phyloP scores from a whole-genome alignment of 2,329 filamentous ascomycete species.

The Calonectria pseudoturangicola region DNA sequence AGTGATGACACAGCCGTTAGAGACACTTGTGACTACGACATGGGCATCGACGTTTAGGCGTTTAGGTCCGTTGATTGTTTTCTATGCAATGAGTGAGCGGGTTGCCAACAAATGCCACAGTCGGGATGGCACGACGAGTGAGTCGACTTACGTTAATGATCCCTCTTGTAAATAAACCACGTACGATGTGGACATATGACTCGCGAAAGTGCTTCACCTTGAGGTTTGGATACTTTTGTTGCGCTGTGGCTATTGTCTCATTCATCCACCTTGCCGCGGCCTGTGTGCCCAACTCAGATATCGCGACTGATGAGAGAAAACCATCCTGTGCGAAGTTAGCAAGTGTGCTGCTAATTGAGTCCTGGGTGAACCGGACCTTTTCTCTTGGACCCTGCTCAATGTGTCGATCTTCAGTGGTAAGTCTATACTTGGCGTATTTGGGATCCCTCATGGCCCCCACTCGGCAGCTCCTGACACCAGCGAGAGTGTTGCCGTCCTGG shows the following conservation, averaged over 20 bases:
- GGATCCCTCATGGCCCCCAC: neutral
- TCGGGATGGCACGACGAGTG: neutral
- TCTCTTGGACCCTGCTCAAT: neutral
- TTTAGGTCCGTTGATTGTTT: constrained; percentile 51
- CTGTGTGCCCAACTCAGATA: constrained; percentile 23
- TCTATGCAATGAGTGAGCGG: constrained; percentile 38
- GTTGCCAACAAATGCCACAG: neutral
- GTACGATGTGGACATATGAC: neutral
- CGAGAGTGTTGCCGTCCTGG: constrained; percentile 18
- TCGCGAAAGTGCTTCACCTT: neutral
- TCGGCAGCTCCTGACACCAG: neutral
- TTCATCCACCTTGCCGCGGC: constrained; percentile 27
- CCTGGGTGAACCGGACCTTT: constrained; percentile 15
- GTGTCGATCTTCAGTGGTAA: constrained; percentile 41
- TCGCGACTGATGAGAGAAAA: constrained; percentile 5
- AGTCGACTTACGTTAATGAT: constrained; percentile 48
- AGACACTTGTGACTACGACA: neutral
- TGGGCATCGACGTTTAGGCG: constrained; percentile 52
- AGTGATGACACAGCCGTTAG: constrained; percentile 29
- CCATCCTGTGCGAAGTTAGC: constrained; percentile 20
- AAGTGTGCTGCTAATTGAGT: neutral
- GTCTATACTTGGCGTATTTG: constrained; percentile 40
- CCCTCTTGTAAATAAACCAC: constrained; percentile 29
- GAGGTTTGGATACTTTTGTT: constrained; percentile 9
- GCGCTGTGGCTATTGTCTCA: neutral